A percentile compares a stretch with the other conserved stretches of the same genome.
Evolutionary conservation across 2,329 filamentous ascomycete species (phyloP).

Genomic region (Orbilia ellipsospora): DNA sequence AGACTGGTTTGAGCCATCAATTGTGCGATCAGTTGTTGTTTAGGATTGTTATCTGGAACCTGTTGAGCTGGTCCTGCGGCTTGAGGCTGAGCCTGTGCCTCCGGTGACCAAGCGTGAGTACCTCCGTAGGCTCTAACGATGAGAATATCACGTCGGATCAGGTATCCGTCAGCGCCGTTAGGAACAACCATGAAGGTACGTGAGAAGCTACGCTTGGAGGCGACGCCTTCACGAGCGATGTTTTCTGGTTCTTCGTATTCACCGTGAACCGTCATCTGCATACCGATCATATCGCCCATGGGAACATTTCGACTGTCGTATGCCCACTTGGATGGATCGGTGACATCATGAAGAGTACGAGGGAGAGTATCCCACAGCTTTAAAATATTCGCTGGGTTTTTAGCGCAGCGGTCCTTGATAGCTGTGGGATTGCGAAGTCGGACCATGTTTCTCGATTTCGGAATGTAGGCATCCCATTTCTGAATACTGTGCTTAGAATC

Average conservation of each 20-base stretch:
- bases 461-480: slow-evolving; percentile 78
- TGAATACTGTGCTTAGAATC: slow-evolving; percentile 58
- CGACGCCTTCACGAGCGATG: slow-evolving; percentile 65
- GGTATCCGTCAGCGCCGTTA: slow-evolving; percentile 74
- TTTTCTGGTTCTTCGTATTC: slow-evolving; percentile 81
- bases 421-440: slow-evolving; percentile 63
- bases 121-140: slow-evolving; percentile 76
- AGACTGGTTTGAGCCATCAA: slow-evolving; percentile 82
- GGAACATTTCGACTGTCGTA: slow-evolving; percentile 82
- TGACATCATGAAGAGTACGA: slow-evolving; percentile 77
- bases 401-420: slow-evolving; percentile 74
- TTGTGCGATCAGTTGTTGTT: slow-evolving; percentile 78
- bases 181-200: slow-evolving; percentile 83
- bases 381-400: slow-evolving; percentile 73
- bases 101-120: slow-evolving; percentile 66
- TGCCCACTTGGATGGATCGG: slow-evolving; percentile 77
- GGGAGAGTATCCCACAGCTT: slow-evolving; percentile 78
- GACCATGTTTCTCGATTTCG: slow-evolving; percentile 78
- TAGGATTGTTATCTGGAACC: slow-evolving; percentile 61
- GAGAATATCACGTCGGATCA: slow-evolving; percentile 83
- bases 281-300: slow-evolving; percentile 80
- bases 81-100: slow-evolving; percentile 58
- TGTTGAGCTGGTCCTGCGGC: slow-evolving; percentile 19
- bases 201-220: slow-evolving; percentile 80
- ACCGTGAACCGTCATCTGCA: slow-evolving; percentile 82